Conservation (phyloP, 805 yeast genomes). For the Yarrowia deformans region DNA sequence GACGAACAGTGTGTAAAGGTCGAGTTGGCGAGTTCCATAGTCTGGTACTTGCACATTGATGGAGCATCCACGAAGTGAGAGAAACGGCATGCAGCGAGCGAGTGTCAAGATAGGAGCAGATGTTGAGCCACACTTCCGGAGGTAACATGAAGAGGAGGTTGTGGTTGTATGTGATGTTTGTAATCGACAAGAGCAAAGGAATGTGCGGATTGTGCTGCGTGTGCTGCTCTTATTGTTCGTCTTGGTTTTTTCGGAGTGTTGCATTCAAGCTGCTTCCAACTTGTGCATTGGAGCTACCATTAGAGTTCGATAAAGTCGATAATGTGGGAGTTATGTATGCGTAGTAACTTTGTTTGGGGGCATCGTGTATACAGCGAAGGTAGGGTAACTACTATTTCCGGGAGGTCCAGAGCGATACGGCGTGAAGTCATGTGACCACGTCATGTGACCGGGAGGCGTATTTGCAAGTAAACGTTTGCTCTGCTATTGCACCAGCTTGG, state of each 20-base stretch:
- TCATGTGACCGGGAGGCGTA: no score
- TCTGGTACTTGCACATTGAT: slow-evolving; percentile 9
- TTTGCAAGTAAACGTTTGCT: no score
- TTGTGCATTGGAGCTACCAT: neutral
- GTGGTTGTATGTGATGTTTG: neutral
- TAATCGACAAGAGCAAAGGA: neutral
- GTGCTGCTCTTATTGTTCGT: neutral
- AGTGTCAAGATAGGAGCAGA: slow-evolving; percentile 18
- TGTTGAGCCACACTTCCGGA: slow-evolving; percentile 34
- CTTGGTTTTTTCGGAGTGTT: neutral
- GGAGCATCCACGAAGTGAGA: slow-evolving; percentile 11
- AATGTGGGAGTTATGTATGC: slow-evolving; percentile 32
- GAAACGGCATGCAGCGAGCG: neutral
- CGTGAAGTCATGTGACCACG: neutral
- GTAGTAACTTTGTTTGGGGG: neutral
- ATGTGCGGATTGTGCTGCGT: neutral
- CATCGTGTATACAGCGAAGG: neutral
- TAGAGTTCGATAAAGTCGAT: slow-evolving; percentile 17
- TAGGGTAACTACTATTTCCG: neutral
- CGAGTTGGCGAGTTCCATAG: slow-evolving; percentile 13
- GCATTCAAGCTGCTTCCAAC: neutral
- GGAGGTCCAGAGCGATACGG: neutral
- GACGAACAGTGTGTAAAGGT: slow-evolving; percentile 5
- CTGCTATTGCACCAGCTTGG: no score
- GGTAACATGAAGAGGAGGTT: neutral